Evolutionary conservation across 768 basidiomycete species (phyloP).

Genomic region (Kwoniella shandongensis): DNA sequence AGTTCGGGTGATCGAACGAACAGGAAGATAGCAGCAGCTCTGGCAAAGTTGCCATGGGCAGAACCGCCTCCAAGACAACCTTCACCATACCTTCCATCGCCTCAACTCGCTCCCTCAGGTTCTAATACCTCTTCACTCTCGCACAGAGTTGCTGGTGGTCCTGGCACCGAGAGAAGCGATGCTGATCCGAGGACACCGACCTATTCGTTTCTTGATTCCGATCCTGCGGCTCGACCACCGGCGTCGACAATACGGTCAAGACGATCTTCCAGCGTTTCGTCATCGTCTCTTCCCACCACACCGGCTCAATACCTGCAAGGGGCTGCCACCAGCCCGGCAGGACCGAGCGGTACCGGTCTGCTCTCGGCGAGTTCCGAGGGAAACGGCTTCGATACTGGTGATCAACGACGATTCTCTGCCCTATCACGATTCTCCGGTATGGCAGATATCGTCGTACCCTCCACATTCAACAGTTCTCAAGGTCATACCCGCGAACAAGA

Average conservation of each 20-base stretch:
- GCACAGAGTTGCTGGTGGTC: too few relatives aligned
- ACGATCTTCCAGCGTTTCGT: constrained; percentile 6
- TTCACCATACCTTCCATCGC: neutral
- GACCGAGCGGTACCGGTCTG: neutral
- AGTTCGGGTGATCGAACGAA: neutral
- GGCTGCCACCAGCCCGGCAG: neutral
- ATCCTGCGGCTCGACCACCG: constrained; percentile 2
- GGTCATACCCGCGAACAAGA: too few relatives aligned
- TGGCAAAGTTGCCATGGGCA: constrained; percentile 27
- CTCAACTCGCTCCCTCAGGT: too few relatives aligned
- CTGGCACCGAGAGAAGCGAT: neutral
- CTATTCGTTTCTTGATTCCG: constrained; percentile 19
- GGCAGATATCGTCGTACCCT: constrained; percentile 6
- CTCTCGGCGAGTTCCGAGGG: too few relatives aligned
- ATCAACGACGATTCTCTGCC: neutral
- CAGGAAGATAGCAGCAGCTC: neutral
- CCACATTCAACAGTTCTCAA: neutral
- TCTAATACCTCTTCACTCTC: too few relatives aligned
- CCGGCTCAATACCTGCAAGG: too few relatives aligned
- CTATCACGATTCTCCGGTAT: constrained; percentile 8
- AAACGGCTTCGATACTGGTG: too few relatives aligned
- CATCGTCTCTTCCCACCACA: neutral
- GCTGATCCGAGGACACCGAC: constrained; percentile 7
- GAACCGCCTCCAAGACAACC: constrained; percentile 21
- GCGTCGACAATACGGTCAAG: neutral